These are phyloP conservation scores for Cryphonectria radicalis DNA, from an alignment of 2,329 filamentous ascomycete genomes.

Conservation along the genomic window DNA sequence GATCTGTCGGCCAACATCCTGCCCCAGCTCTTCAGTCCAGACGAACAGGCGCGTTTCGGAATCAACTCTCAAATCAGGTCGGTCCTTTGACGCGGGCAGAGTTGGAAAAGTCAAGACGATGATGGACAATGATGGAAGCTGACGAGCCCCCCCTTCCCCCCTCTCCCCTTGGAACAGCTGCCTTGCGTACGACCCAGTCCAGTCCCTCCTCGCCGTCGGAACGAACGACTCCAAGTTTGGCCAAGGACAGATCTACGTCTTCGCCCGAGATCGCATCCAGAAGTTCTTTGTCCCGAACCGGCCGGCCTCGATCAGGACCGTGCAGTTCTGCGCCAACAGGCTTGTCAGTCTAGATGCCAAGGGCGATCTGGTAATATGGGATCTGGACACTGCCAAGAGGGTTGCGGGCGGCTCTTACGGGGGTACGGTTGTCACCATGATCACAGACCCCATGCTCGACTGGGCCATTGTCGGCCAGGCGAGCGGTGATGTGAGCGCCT, in stretches of 20 bases:
- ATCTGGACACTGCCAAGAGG: conserved; percentile 71
- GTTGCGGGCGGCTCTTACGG: conserved; percentile 75
- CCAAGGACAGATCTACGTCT: conserved; percentile 84
- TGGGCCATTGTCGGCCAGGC: conserved; percentile 87
- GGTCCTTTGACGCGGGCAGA: conserved; percentile 28
- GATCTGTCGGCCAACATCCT: conserved; percentile 84
- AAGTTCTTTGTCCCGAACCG: conserved; percentile 73
- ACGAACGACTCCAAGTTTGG: conserved; percentile 88
- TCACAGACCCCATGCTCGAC: conserved; percentile 88
- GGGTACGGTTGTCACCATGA: conserved; percentile 72
- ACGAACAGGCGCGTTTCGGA: conserved; percentile 82
- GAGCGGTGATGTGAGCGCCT: conserved; percentile 86
- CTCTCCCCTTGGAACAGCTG: conserved; percentile 55
- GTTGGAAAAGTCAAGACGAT: neutral
- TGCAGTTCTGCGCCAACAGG: conserved; percentile 87
- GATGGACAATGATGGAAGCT: neutral
- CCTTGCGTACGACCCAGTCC: conserved; percentile 89
- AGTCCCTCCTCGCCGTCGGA: conserved; percentile 89
- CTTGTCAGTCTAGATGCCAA: conserved; percentile 83
- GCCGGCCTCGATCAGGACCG: conserved; percentile 72
- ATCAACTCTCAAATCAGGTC: conserved; percentile 77
- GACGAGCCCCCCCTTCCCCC: conserved; percentile 25
- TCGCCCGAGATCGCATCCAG: conserved; percentile 80
- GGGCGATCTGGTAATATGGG: conserved; percentile 85
- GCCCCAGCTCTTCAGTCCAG: conserved; percentile 77